These are phyloP conservation scores for Oryza australiensis DNA, from an alignment of 176 grass and related monocot species.

Conservation along the genomic window DNA sequence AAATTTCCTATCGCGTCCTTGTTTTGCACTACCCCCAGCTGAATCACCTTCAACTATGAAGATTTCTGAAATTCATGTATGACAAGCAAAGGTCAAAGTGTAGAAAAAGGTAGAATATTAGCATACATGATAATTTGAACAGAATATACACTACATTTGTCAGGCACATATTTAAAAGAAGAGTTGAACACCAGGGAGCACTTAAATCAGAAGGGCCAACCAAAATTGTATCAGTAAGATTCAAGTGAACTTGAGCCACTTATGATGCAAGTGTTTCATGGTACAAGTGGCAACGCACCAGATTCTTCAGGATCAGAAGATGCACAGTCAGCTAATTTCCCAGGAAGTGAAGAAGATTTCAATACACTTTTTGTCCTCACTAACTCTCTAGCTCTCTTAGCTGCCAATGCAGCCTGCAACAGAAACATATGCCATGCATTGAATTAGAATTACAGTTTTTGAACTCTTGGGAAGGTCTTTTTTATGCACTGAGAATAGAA, in stretches of 20 bases:
- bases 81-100: slow-evolving; percentile 31
- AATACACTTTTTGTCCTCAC: slow-evolving; percentile 92
- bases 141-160: neutral
- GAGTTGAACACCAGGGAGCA: neutral
- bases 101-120: slow-evolving; percentile 12
- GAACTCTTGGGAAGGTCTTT: slow-evolving; percentile 1
- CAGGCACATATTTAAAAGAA: neutral
- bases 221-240: neutral
- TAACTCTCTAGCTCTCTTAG: slow-evolving; percentile 90
- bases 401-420: slow-evolving; percentile 88
- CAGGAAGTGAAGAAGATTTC: slow-evolving; percentile 94
- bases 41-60: slow-evolving; percentile 99
- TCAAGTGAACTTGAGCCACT: neutral
- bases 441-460: slow-evolving; percentile 8
- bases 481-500: slow-evolving; percentile 23
- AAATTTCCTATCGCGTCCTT: slow-evolving; percentile 95
- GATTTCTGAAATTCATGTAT: slow-evolving; percentile 75
- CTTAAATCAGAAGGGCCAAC: neutral
- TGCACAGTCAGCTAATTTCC: slow-evolving; percentile 95
- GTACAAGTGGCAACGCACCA: slow-evolving; percentile 44
- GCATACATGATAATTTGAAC: slow-evolving; percentile 9
- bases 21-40: slow-evolving; percentile 95
- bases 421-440: slow-evolving; percentile 9
- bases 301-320: slow-evolving; percentile 85
- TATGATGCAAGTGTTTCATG: neutral